Evolutionary conservation across 352 stramenopile species (phyloP), one percentile per base, ranked within the genome.

Genomic region (Phytopythium mirpurense): DNA sequence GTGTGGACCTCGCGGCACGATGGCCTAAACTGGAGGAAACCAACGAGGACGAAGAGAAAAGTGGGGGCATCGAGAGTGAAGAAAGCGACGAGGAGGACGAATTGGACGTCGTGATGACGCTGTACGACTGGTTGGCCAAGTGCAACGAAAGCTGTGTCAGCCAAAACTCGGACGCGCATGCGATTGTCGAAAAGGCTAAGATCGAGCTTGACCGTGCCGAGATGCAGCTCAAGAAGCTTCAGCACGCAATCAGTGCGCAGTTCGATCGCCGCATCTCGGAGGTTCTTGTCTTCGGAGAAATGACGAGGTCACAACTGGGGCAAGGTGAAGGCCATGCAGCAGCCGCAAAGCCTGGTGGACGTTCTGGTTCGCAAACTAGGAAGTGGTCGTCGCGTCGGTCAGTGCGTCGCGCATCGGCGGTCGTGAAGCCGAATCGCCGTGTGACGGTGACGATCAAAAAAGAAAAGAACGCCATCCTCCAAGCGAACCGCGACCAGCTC

Each of bases 61-160:
- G 37, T n/a, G n/a, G 2, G 18, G 7, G 37, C 1, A 23, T 26
- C n/a, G 72, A 23, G 52, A 47, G 21, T 23, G 42, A 34, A 1
- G 59, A 73, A 4, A 51, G 63, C 3, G 51, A 65, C 26, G 40
- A 50, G 23, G 50, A 64, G 34, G 51, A 59, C 7, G 44, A 62
- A 11, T 49, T 67, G 9, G 65, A 76, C 27, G 66, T 60, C 10
- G 55, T 83, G n/a, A 36, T 74, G n/a, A 79, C 72, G 10, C 63
- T 88, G 24, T 65, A 86, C 27, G 70, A 83, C 16, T 88, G 77
- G 77, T 57, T 86, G 1, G 31, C 56, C 4, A 86, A 88, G 45
- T 88, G 74, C 51, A 63, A 76, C 54, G 74, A 83, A 54, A 72
- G 59, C 49, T 88, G 70, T 35, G 34, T 65, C 18, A 64, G 56